phyloP scores from a whole-genome alignment of 1,284 basidiomycete species.

The Bondarzewia mesenterica region DNA sequence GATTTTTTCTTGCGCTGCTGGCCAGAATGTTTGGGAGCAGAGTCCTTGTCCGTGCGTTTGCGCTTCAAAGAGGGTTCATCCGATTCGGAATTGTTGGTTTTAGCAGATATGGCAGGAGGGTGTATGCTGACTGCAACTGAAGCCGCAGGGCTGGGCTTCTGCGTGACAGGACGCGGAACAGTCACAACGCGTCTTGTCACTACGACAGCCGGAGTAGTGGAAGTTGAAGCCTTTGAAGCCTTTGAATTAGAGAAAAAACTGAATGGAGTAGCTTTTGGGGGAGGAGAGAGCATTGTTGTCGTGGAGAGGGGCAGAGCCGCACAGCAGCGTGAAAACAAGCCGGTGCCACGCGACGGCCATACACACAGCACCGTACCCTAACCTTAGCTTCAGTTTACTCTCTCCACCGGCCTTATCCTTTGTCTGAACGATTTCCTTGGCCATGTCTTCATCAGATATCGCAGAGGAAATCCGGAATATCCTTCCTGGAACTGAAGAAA shows the following conservation, averaged over 20 bases:
- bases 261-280: neutral
- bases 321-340: constrained; percentile 1
- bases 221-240: constrained; percentile 9
- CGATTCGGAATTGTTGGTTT: constrained; percentile 3
- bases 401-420: neutral
- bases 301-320: neutral
- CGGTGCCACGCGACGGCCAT: neutral
- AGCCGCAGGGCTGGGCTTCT: constrained; percentile 3
- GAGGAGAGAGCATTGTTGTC: constrained; percentile 1
- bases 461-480: constrained; percentile 72
- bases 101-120: constrained; percentile 2
- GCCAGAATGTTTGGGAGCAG: neutral
- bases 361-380: neutral
- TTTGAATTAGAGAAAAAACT: constrained; percentile 22
- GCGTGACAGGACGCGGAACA: constrained; percentile 11
- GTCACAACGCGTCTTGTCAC: constrained; percentile 21
- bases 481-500: constrained; percentile 87
- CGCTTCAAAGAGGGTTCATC: constrained; percentile 4
- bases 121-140: neutral
- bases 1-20: constrained; percentile 5
- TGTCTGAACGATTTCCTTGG: too few species aligned
- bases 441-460: constrained; percentile 60
- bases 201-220: constrained; percentile 13
- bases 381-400: neutral
- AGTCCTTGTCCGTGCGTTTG: neutral